Percentiles rank a stretch among this genome's conserved stretches.
These are phyloP conservation scores for Colletotrichum navitas DNA, from an alignment of 2,329 filamentous ascomycete genomes.

Conservation along the genomic window DNA sequence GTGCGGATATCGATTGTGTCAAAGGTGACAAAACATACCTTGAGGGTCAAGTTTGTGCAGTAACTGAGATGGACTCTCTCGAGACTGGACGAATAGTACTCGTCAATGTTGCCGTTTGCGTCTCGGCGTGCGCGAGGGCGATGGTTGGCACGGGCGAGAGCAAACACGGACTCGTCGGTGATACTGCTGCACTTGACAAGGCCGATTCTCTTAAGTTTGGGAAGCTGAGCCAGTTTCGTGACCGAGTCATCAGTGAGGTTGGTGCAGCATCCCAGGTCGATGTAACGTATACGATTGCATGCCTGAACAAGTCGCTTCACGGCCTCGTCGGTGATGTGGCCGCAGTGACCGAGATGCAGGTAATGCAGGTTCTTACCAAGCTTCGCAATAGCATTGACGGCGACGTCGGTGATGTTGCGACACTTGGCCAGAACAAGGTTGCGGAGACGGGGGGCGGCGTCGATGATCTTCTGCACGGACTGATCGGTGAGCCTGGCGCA, in stretches of 20 bases:
- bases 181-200: constrained; percentile 94
- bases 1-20: background rate
- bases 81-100: constrained; percentile 74
- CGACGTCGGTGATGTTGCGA: constrained; percentile 88
- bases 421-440: constrained; percentile 97
- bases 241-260: constrained; percentile 91
- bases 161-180: constrained; percentile 89
- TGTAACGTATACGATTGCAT: constrained; percentile 96
- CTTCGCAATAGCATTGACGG: constrained; percentile 87
- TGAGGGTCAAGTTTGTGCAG: constrained; percentile 85
- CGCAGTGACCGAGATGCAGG: constrained; percentile 94
- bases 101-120: constrained; percentile 62
- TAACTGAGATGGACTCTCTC: constrained; percentile 98
- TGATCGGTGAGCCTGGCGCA: constrained; percentile 87
- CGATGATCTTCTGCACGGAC: constrained; percentile 89
- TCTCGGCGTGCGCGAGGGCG: constrained; percentile 64
- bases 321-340: constrained; percentile 88
- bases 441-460: constrained; percentile 85
- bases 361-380: constrained; percentile 97
- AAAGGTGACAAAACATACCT: constrained; percentile 65
- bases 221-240: constrained; percentile 83
- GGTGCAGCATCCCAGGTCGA: constrained; percentile 95
- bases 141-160: constrained; percentile 79
- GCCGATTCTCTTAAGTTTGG: constrained; percentile 94
- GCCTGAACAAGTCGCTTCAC: constrained; percentile 85